phyloP scores from a whole-genome alignment of 371 early-diverging fungal genomes.

The Lichtheimia ramosa region DNA sequence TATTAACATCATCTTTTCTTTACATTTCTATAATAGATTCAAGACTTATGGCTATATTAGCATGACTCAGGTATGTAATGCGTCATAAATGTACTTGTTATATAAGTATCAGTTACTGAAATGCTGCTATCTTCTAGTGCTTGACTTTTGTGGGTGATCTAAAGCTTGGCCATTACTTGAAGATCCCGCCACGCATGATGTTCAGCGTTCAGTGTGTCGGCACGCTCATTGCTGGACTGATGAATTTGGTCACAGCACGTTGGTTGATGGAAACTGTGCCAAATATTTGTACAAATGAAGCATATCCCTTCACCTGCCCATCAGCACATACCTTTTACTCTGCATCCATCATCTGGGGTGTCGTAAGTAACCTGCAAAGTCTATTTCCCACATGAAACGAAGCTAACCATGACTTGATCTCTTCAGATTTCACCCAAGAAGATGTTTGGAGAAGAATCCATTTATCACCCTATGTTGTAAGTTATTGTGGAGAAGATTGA shows the following conservation, averaged over 20 bases:
- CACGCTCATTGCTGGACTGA: constrained; percentile 57
- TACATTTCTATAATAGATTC: constrained; percentile 25
- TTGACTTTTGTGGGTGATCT: constrained; percentile 62
- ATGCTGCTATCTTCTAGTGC: constrained; percentile 51
- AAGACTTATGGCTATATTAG: constrained; percentile 66
- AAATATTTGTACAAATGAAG: constrained; percentile 54
- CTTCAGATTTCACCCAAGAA: constrained; percentile 48
- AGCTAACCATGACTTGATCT: too few relatives aligned
- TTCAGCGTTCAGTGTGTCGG: constrained; percentile 61
- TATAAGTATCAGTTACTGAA: too few relatives aligned
- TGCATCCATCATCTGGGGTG: constrained; percentile 74
- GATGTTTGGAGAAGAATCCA: constrained; percentile 66
- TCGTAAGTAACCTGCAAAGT: too few relatives aligned
- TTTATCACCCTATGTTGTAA: constrained; percentile 53
- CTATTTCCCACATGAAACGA: too few relatives aligned
- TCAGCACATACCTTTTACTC: constrained; percentile 35
- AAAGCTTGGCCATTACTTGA: constrained; percentile 70
- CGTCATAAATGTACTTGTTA: too few relatives aligned
- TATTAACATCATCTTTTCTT: too few relatives aligned
- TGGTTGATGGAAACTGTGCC: constrained; percentile 64
- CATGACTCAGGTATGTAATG: too few relatives aligned
- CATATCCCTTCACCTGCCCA: constrained; percentile 57
- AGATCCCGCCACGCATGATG: constrained; percentile 73
- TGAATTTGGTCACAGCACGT: constrained; percentile 64
- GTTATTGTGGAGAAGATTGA: too few relatives aligned